A percentile compares a stretch with the other conserved stretches of the same genome.
These are phyloP conservation scores for Posidonia australis DNA, from an alignment of 106 monocot species.

Conservation along the genomic window DNA sequence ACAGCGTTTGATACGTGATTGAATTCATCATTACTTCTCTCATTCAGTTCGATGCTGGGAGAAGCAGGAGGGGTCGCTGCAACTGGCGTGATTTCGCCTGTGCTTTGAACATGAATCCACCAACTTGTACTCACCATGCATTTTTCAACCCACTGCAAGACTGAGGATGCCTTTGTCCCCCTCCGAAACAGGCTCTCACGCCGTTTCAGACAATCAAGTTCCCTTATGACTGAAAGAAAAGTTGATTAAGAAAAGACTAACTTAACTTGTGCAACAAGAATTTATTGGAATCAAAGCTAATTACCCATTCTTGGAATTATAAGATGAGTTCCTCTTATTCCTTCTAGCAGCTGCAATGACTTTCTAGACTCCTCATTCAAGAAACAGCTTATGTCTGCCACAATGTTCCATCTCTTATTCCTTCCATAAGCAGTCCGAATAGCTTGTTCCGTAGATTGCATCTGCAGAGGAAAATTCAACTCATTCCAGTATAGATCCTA, in stretches of 20 bases:
- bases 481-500: too few relatives aligned
- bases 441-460: background rate
- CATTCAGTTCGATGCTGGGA: constrained; percentile 11
- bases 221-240: constrained; percentile 55
- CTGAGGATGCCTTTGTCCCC: constrained; percentile 30
- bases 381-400: constrained; percentile 65
- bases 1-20: background rate
- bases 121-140: constrained; percentile 67
- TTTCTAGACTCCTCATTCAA: constrained; percentile 60
- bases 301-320: constrained; percentile 85
- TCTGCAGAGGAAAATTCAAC: too few relatives aligned
- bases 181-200: constrained; percentile 29
- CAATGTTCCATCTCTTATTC: constrained; percentile 69
- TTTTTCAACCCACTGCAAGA: constrained; percentile 72
- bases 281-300: too few relatives aligned
- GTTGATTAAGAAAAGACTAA: too few relatives aligned
- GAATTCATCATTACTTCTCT: constrained; percentile 3
- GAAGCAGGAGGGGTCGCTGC: constrained; percentile 44
- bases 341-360: constrained; percentile 71
- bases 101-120: constrained; percentile 97
- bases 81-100: constrained; percentile 44
- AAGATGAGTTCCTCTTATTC: constrained; percentile 71
- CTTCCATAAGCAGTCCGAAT: too few relatives aligned
- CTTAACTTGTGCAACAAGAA: too few relatives aligned
- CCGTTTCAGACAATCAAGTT: constrained; percentile 39